Conservation (phyloP, 768 basidiomycete genomes). For the Pleurotus cornucopiae region DNA sequence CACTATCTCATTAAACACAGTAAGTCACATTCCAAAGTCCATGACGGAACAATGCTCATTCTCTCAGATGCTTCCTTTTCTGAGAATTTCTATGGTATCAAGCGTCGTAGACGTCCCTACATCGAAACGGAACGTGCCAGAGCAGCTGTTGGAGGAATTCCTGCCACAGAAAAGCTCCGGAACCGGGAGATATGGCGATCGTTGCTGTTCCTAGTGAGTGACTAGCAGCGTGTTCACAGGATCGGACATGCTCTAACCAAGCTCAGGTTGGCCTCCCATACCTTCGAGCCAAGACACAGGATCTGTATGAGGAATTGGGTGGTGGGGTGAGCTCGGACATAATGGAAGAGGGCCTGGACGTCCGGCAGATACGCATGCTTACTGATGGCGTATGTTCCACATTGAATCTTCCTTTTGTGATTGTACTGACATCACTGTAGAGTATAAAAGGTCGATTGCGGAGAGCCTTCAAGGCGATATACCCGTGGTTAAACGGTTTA, state of each 20-base stretch:
- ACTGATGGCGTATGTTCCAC: slow-evolving; percentile 45
- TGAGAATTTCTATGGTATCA: slow-evolving; percentile 94
- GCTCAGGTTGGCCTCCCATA: slow-evolving; percentile 86
- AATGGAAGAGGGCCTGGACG: slow-evolving; percentile 47
- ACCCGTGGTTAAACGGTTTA: slow-evolving; percentile 76
- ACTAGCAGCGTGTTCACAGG: neutral
- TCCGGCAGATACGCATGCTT: slow-evolving; percentile 38
- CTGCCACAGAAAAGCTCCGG: slow-evolving; percentile 62
- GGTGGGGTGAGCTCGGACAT: slow-evolving; percentile 73
- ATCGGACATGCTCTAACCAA: neutral
- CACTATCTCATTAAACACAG: slow-evolving; percentile 87
- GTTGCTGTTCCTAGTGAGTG: slow-evolving; percentile 71
- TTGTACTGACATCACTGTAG: slow-evolving; percentile 26
- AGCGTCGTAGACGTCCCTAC: slow-evolving; percentile 68
- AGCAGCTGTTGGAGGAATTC: slow-evolving; percentile 63
- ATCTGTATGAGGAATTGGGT: slow-evolving; percentile 87
- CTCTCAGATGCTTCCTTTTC: slow-evolving; percentile 83
- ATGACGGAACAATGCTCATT: slow-evolving; percentile 2
- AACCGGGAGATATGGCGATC: slow-evolving; percentile 70
- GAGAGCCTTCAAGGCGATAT: slow-evolving; percentile 63
- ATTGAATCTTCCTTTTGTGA: neutral
- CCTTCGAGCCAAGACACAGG: slow-evolving; percentile 81
- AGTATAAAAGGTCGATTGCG: slow-evolving; percentile 50
- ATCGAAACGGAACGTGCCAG: slow-evolving; percentile 65
- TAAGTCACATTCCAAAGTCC: slow-evolving; percentile 29